phyloP scores from a whole-genome alignment of 805 yeast species.

The Lachancea cidri region DNA sequence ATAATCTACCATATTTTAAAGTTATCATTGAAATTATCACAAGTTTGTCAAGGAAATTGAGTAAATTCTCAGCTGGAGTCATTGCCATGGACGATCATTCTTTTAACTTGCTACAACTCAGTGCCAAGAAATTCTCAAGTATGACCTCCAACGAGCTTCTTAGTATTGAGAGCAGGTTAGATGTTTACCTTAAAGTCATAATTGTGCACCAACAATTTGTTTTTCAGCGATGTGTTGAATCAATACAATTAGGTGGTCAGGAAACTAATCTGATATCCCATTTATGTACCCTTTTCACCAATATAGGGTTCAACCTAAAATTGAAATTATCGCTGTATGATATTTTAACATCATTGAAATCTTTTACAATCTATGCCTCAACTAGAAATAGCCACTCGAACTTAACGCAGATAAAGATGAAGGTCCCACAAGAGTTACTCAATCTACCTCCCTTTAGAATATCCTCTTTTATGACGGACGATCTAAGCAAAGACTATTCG shows the following conservation, averaged over 20 bases:
- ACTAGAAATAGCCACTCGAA: conserved; percentile 10
- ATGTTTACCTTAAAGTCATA: conserved; percentile 23
- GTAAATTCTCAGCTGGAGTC: conserved; percentile 8
- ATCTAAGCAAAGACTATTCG: conserved; percentile 1
- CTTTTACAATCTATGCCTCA: conserved; percentile 23
- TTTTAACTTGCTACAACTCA: conserved; percentile 13
- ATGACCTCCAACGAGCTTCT: conserved; percentile 11
- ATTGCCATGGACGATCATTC: conserved; percentile 12
- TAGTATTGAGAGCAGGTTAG: conserved; percentile 14
- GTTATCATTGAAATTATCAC: conserved; percentile 22
- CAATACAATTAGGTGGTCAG: conserved; percentile 9
- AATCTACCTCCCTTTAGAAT: conserved; percentile 31
- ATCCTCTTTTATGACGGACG: conserved; percentile 23
- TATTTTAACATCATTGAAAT: conserved; percentile 27
- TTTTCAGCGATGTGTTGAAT: conserved; percentile 16
- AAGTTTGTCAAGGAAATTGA: conserved; percentile 19
- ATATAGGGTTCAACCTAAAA: conserved; percentile 23
- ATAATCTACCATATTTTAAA: conserved; percentile 11
- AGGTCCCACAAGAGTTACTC: conserved; percentile 19
- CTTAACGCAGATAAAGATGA: background rate
- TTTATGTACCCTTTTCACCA: conserved; percentile 23
- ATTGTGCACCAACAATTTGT: conserved; percentile 28
- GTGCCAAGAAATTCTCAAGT: conserved; percentile 13
- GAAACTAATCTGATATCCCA: conserved; percentile 10
- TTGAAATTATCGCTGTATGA: conserved; percentile 30